These are phyloP conservation scores for Leptographium galeiforme DNA, from an alignment of 2,329 filamentous ascomycete species.

Conservation along the genomic window DNA sequence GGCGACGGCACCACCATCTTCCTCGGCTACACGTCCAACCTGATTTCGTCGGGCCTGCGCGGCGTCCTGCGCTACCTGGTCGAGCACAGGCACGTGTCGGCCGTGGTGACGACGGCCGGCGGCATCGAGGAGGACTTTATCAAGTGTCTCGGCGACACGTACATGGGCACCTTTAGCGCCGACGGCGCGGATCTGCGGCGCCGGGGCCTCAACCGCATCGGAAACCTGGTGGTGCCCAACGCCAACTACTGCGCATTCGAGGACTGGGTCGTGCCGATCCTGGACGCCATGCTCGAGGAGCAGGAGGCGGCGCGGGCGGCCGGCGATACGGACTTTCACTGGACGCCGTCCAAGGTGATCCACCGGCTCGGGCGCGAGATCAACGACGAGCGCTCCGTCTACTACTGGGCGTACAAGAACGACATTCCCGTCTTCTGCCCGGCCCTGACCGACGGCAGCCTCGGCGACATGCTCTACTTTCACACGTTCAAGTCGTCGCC, in stretches of 20 bases:
- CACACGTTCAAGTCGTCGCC: slow-evolving; percentile 89
- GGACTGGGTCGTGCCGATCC: slow-evolving; percentile 90
- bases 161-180: slow-evolving; percentile 74
- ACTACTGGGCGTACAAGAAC: slow-evolving; percentile 97
- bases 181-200: slow-evolving; percentile 64
- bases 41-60: slow-evolving; percentile 89
- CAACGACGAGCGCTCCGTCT: slow-evolving; percentile 79
- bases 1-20: slow-evolving; percentile 81
- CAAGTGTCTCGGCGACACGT: slow-evolving; percentile 91
- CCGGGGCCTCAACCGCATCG: slow-evolving; percentile 87
- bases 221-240: slow-evolving; percentile 90
- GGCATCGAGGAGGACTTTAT: slow-evolving; percentile 97
- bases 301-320: slow-evolving; percentile 52
- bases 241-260: slow-evolving; percentile 96
- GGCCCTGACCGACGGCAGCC: slow-evolving; percentile 82
- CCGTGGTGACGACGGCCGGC: slow-evolving; percentile 88
- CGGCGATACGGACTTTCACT: slow-evolving; percentile 55
- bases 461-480: slow-evolving; percentile 98
- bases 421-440: slow-evolving; percentile 95
- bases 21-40: slow-evolving; percentile 91
- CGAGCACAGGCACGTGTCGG: slow-evolving; percentile 81
- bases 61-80: slow-evolving; percentile 88
- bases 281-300: slow-evolving; percentile 88
- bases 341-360: slow-evolving; percentile 92
- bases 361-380: slow-evolving; percentile 85